Conservation (phyloP, 495 filamentous ascomycete species). For the Podospora pseudocomata region DNA sequence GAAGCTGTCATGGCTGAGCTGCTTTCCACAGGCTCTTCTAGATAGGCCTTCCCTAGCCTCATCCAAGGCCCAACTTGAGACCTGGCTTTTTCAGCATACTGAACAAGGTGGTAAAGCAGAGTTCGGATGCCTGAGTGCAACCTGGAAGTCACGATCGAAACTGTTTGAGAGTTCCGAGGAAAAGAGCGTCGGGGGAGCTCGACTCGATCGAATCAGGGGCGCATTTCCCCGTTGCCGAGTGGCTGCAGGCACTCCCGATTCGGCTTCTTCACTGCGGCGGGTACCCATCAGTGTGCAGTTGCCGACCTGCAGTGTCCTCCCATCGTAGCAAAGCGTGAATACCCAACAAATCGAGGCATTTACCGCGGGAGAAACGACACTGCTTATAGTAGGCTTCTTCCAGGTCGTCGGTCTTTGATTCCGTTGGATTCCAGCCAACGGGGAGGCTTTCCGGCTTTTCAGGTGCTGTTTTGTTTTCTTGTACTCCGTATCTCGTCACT, state of each 20-base stretch:
- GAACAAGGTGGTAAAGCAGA: too few relatives aligned
- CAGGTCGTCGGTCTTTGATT: not conserved
- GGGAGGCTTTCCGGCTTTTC: not conserved
- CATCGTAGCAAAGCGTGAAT: not conserved
- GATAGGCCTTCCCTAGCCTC: too few relatives aligned
- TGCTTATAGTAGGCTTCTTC: not conserved
- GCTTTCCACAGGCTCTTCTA: too few relatives aligned
- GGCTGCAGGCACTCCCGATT: slow-evolving; percentile 30
- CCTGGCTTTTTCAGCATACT: too few relatives aligned
- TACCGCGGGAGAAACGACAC: not conserved
- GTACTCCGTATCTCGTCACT: not conserved
- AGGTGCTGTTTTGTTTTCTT: not conserved
- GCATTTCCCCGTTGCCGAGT: slow-evolving; percentile 20
- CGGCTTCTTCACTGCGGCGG: slow-evolving; percentile 16
- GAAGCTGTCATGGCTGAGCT: too few relatives aligned
- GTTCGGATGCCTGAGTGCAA: too few relatives aligned
- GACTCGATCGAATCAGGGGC: slow-evolving; percentile 14
- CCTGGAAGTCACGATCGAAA: too few relatives aligned
- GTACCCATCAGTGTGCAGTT: slow-evolving; percentile 7
- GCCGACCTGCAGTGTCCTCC: slow-evolving; percentile 10
- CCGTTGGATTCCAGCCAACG: not conserved
- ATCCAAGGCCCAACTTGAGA: too few relatives aligned
- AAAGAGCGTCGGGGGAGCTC: too few relatives aligned
- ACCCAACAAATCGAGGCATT: not conserved
- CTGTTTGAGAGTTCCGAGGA: too few relatives aligned